Base-by-base conservation (phyloP, 1,284 basidiomycete species). In the Meripilus lineatus region DNA sequence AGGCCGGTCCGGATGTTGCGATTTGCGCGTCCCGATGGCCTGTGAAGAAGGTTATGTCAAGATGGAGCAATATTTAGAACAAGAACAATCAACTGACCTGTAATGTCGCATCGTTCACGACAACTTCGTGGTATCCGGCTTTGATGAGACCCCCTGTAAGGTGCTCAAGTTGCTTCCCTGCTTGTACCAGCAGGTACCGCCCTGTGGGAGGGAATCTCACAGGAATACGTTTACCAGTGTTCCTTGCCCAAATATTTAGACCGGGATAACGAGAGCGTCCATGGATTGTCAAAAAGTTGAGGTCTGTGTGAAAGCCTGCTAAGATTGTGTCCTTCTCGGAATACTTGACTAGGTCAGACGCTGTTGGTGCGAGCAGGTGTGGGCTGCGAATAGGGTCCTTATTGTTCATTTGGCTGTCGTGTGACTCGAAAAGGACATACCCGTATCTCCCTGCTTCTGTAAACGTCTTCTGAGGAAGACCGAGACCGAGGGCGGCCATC, bases 71-170 rank as follows among this genome's bases (percentile, higher is more conserved):
- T 4, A 37, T 14, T 24, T 13, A 39, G 18, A 14, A 37, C 24
- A 2, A 13, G 22, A 25, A 20, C 14, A 40, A 6, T 22, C 23
- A 15, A 53, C 63, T 43, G 44, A 90, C 88, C 51, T 76, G 69
- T 14, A 93, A 42, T 0, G 92, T 94, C 8, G 74, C 76, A 21
- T 83, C 77, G 45, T 89, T 94, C 35, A 93, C 90, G 1, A 90
- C 87, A 2, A 96, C 93, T 57, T 94, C 91, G 54, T 95, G 92
- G 62, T 78, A 93, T 3, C 92, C 91, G n/a, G 91, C 92, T 57
- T 89, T 89, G 59, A 96, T 80, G 15, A 93, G 66, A 0, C 92
- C 92, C 5, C 88, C 91, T 15, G 81, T 88, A 42, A 93, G 67
- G 66, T 93, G 89, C 61, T 95, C 92, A 6, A 95, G 75, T 59